phyloP scores from a whole-genome alignment of 768 basidiomycete species.

The Cystobasidium tubakii region DNA sequence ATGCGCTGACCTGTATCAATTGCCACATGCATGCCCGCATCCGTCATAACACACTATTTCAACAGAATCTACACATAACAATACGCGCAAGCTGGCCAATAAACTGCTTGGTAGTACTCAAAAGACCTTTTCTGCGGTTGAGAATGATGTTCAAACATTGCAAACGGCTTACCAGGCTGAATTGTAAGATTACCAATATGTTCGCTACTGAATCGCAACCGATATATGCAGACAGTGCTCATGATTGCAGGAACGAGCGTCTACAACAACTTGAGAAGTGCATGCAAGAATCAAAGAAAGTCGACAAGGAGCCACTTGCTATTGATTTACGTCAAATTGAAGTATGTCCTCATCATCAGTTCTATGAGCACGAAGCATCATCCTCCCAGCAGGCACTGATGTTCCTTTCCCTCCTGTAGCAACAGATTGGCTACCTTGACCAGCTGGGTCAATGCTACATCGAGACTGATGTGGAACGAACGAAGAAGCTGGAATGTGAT shows the following conservation, averaged over 20 bases:
- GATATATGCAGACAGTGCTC: background rate
- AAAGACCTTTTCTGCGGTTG: background rate
- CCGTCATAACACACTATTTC: background rate
- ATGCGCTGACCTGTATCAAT: background rate
- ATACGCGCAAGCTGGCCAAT: background rate
- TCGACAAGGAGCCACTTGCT: background rate
- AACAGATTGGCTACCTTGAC: background rate
- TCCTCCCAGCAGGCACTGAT: background rate
- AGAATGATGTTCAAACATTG: background rate
- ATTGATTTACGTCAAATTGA: background rate
- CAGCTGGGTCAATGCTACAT: background rate
- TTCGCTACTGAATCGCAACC: background rate
- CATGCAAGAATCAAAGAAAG: background rate
- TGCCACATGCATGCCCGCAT: background rate
- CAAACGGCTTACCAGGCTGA: background rate
- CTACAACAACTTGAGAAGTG: background rate
- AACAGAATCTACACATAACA: background rate
- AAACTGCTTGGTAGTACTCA: background rate
- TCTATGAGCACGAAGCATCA: too few relatives aligned
- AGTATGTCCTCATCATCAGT: too few relatives aligned
- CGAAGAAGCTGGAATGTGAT: background rate
- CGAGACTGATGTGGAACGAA: background rate
- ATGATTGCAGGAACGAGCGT: background rate
- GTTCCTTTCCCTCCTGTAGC: background rate
- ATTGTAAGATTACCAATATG: background rate